These are phyloP conservation scores for Saccharomycopsis schoenii DNA, from an alignment of 805 yeast species.

Conservation along the genomic window DNA sequence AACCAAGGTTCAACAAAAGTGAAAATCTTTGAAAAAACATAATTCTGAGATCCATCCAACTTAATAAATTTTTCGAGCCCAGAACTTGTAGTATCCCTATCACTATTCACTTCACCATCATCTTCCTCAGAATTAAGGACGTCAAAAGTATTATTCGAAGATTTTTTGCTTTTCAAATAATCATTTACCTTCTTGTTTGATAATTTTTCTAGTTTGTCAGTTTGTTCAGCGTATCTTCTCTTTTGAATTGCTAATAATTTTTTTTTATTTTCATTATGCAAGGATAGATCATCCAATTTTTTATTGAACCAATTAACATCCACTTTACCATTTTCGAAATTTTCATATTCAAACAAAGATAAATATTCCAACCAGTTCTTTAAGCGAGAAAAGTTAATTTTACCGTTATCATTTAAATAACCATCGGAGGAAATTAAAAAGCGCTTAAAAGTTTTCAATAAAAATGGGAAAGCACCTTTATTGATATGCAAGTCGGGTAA, in stretches of 20 bases:
- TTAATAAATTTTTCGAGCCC: constrained; percentile 8
- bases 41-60: constrained; percentile 3
- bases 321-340: constrained; percentile 73
- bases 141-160: constrained; percentile 6
- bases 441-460: constrained; percentile 79
- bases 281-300: constrained; percentile 68
- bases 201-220: constrained; percentile 8
- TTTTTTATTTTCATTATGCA: constrained; percentile 62
- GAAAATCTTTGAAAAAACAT: constrained; percentile 12
- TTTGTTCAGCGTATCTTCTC: constrained; percentile 46
- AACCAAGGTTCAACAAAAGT: constrained; percentile 37
- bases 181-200: constrained; percentile 27
- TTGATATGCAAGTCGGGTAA: constrained; percentile 88
- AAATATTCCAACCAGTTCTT: constrained; percentile 67
- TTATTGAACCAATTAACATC: constrained; percentile 90
- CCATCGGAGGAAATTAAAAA: constrained; percentile 68
- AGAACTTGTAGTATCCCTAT: not conserved
- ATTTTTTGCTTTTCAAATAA: constrained; percentile 27
- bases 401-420: constrained; percentile 75
- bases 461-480: constrained; percentile 93
- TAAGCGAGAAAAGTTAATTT: constrained; percentile 64
- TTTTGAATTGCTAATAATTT: constrained; percentile 62
- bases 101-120: not conserved
- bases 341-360: constrained; percentile 71
- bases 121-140: constrained; percentile 19